phyloP scores from a whole-genome alignment of 768 basidiomycete genomes.

The Tylopilus vinaceipallidus region DNA sequence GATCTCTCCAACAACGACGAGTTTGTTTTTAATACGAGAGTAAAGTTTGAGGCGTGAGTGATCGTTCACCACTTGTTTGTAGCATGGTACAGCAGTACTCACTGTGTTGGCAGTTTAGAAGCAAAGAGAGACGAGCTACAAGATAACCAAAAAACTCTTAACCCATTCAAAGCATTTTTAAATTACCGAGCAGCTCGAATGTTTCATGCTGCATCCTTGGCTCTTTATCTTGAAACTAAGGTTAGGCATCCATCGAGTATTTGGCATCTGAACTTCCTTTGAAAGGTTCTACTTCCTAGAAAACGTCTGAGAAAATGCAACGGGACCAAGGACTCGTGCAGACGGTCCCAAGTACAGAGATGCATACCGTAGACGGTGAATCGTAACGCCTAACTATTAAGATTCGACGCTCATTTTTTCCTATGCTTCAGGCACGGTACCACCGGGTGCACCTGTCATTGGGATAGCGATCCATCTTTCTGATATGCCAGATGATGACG shows the following conservation, averaged over 20 bases:
- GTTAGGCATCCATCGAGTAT: background rate
- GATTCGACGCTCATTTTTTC: background rate
- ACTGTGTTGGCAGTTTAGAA: background rate
- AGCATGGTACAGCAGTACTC: background rate
- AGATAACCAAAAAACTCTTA: background rate
- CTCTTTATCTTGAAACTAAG: background rate
- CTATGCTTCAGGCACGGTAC: background rate
- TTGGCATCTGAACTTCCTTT: background rate
- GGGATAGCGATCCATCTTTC: conserved; percentile 5
- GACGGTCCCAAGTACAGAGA: conserved; percentile 1
- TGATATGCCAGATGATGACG: background rate
- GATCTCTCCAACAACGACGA: background rate
- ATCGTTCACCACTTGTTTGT: background rate
- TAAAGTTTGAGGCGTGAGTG: background rate
- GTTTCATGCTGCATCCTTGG: background rate
- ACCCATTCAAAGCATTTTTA: background rate
- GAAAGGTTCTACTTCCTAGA: background rate
- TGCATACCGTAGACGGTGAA: background rate
- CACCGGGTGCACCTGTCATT: background rate
- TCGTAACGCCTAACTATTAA: no score
- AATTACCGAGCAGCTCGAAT: background rate
- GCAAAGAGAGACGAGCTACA: background rate
- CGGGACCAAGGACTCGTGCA: background rate
- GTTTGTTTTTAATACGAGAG: conserved; percentile 1
- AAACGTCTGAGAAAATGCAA: conserved; percentile 11